Evolutionary conservation across 495 filamentous ascomycete genomes (phyloP), one percentile per base, ranked within the genome.

Genomic region (Aspergillus taichungensis): DNA sequence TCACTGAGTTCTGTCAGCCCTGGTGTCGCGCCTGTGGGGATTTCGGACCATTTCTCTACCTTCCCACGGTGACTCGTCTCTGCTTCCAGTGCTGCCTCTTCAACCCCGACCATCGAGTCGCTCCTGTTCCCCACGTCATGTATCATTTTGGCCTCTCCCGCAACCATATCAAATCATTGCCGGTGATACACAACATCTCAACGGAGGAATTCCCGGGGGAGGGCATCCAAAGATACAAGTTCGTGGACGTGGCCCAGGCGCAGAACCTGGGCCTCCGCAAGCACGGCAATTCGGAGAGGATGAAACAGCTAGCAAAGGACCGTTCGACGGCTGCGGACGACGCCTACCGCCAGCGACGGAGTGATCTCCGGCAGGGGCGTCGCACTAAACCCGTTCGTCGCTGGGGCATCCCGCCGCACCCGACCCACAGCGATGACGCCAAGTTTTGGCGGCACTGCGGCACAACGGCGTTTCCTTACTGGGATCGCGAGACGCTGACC

Each of bases 11-110:
- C 39, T 52, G 49, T 34, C 38, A 38, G 5, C 49, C 49, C 43
- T 43, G 43, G 43, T 51, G 43, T 29, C 37, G 43, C 14, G 34
- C 27, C 14, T 51, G 49, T 24, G 18, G 11, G 14, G 49, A 51
- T 8, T 51, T 51, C 30, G 49, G 43, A 3, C 49, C 49, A 12
- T 42, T 38, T 10, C 43, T 51, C 6, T 51, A 47, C 43, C 43
- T 47, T 11, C 44, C 50, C 2, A 47, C 39, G 1, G 10, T 46
- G 8, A 43, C 33, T 0, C 43, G 49, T 34, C 43, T 34, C 12
- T 51, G 49, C 43, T 43, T 13, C 33, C 34, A 47, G 30, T 51
- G 43, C 43, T 46, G 34, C 18, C 14, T 34, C 30, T 8, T 39
- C 28, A 13, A 33, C 6, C 6, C 2, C 13, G 38, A 46, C 34